A percentile compares a stretch with the other conserved stretches of the same genome.
Conservation (phyloP, 2,329 filamentous ascomycete genomes). For the Nothophoma quercina region DNA sequence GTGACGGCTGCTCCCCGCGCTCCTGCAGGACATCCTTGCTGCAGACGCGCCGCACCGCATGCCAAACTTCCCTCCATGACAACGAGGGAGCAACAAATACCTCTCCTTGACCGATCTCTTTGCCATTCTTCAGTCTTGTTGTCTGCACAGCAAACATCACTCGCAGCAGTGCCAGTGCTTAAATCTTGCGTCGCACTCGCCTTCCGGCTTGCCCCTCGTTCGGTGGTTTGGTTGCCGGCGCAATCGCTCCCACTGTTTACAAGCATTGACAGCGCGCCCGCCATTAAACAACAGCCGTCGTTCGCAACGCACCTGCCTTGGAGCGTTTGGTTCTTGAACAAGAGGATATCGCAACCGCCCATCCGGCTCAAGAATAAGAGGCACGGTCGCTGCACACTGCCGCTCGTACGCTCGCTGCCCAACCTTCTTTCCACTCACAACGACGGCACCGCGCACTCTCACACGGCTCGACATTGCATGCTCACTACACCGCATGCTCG, state of each 20-base stretch:
- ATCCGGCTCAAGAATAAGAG: background rate
- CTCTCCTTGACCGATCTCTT: background rate
- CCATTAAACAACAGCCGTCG: background rate
- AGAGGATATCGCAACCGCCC: background rate
- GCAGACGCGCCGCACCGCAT: slow-evolving; percentile 27
- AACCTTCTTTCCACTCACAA: background rate
- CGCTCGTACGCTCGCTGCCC: background rate
- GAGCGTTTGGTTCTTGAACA: background rate
- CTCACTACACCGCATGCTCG: too few relatives aligned
- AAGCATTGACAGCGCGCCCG: slow-evolving; percentile 17
- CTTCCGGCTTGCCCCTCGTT: slow-evolving; percentile 14
- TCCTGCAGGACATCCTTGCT: slow-evolving; percentile 23
- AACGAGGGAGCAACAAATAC: slow-evolving; percentile 25
- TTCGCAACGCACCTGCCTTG: background rate
- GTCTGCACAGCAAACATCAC: background rate
- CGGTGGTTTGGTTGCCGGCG: slow-evolving; percentile 12
- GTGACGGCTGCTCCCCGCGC: slow-evolving; percentile 1
- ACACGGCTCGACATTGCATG: too few relatives aligned
- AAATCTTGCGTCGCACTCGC: slow-evolving; percentile 2
- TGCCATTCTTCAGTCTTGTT: background rate
- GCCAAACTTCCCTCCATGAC: slow-evolving; percentile 24
- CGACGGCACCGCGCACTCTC: too few relatives aligned
- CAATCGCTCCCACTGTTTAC: slow-evolving; percentile 25
- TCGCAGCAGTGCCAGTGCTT: background rate
- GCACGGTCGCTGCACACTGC: background rate